Evolutionary conservation across 2,329 filamentous ascomycete genomes (phyloP), one percentile per base, ranked within the genome.

Genomic region (Davidsoniella eucalypti): DNA sequence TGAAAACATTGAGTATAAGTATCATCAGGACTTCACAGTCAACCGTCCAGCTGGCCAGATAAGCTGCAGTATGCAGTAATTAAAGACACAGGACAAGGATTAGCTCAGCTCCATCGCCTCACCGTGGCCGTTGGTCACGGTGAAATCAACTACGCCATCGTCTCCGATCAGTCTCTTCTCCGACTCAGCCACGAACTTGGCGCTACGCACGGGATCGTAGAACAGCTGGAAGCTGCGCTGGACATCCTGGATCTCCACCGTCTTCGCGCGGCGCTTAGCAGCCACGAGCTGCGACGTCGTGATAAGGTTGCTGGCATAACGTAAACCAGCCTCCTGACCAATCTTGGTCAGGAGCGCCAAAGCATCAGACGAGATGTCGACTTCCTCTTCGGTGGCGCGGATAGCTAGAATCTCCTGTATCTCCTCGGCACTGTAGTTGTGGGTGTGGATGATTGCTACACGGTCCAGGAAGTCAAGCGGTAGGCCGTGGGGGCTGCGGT

Each of bases 271-370:
- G 56, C 88, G 78, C 74, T 95, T 96, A 59, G 84, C 80, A 55
- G 79, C 80, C 46, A 96, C 75, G 42, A 98, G 75, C 64, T 94
- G 84, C 4, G 87, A 92, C 1, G 92, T 95, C 18, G 85, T 94
- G 66, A 98, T 95, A 51, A 98, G 80, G 63, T 98, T 95, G 69
- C 87, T 93, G n/a, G 88, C 90, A 63, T 98, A 98, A 58, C 92
- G 76, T 47, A 98, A 72, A 21, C 90, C 90, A 1, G 87, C 82
- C 65, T 98, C 92, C 60, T 88, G 77, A 26, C 88, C 92, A 59
- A 96, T 94, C 71, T 96, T 96, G 55, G 92, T 94, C 37, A 98
- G 76, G 12, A 98, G 75, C 1, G 88, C 88, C 10, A 98, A 75
- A 0, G 92, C 90, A 62, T 96, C 88, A 5, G 88, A 75, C 0